These are phyloP conservation scores for Diphasiastrum complanatum DNA, from an alignment of 83 land plant species.

Conservation along the genomic window DNA sequence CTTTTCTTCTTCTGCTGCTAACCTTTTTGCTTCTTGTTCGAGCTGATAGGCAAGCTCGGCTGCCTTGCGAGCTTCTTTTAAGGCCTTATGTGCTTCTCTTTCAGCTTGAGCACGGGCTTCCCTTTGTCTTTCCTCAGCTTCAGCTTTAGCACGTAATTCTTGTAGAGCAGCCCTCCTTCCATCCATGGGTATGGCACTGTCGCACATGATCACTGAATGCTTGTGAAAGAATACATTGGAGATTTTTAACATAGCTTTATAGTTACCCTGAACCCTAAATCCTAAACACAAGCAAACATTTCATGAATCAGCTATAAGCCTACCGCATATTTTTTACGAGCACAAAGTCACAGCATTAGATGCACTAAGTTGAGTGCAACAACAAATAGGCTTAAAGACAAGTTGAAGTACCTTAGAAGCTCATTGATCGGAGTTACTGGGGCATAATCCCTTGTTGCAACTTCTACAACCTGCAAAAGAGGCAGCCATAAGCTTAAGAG, in stretches of 20 bases:
- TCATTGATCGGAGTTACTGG: slow-evolving; percentile 1
- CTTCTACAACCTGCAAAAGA: slow-evolving; percentile 7
- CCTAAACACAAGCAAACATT: no score
- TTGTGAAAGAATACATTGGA: no score
- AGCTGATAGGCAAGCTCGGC: slow-evolving; percentile 3
- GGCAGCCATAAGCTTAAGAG: no score
- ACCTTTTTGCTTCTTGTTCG: slow-evolving; percentile 8
- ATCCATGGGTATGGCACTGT: slow-evolving; percentile 9
- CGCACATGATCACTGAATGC: no score
- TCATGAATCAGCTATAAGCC: no score
- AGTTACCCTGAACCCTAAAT: no score
- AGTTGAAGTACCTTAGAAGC: neutral
- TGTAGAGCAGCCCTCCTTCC: slow-evolving; percentile 9
- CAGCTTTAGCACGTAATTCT: slow-evolving; percentile 12
- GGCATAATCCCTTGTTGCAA: slow-evolving; percentile 1
- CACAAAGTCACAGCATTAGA: no score
- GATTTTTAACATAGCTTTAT: no score
- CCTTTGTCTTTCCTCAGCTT: slow-evolving; percentile 10
- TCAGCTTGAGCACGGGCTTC: neutral
- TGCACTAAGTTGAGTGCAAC: no score
- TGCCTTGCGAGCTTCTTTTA: slow-evolving; percentile 4
- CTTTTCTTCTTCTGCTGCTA: slow-evolving; percentile 4
- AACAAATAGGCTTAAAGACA: neutral
- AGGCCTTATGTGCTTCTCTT: slow-evolving; percentile 2
- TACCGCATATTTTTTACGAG: no score